Evolutionary conservation across 2,329 filamentous ascomycete genomes (phyloP).

Genomic region (Colletotrichum neosansevieriae): DNA sequence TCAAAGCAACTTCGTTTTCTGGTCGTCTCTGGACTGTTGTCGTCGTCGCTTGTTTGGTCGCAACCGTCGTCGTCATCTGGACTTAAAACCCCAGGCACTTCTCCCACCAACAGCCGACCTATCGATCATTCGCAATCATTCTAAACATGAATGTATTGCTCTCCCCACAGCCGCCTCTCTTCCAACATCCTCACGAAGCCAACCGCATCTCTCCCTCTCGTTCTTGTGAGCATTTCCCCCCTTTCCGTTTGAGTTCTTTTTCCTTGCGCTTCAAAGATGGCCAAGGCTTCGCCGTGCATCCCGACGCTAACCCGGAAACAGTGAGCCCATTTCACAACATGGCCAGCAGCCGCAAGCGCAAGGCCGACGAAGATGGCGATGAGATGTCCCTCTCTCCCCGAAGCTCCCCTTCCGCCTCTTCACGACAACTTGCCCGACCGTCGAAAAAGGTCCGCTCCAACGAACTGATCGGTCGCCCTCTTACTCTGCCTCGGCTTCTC

Average conservation of each 20-base stretch:
- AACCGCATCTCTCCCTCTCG: constrained; percentile 66
- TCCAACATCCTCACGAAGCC: constrained; percentile 70
- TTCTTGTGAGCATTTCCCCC: constrained; percentile 60
- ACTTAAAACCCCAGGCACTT: constrained; percentile 16
- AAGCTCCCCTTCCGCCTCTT: constrained; percentile 80
- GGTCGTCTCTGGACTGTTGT: constrained; percentile 37
- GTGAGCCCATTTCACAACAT: constrained; percentile 63
- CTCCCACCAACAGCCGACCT: constrained; percentile 17
- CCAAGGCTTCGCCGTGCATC: constrained; percentile 29
- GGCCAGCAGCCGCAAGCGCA: constrained; percentile 77
- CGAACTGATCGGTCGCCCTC: constrained; percentile 72
- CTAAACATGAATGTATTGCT: constrained; percentile 72
- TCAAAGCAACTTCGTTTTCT: constrained; percentile 13
- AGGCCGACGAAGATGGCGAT: constrained; percentile 85
- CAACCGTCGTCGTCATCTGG: constrained; percentile 38
- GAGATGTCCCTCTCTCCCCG: constrained; percentile 93
- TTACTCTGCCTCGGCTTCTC: constrained; percentile 78
- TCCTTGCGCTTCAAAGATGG: constrained; percentile 1
- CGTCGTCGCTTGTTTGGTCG: constrained; percentile 31
- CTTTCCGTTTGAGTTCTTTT: constrained; percentile 44
- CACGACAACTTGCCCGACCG: constrained; percentile 74
- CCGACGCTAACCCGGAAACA: constrained; percentile 35
- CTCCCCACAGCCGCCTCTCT: constrained; percentile 69
- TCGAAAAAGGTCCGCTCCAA: constrained; percentile 73
- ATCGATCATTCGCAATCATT: constrained; percentile 10